phyloP scores from a whole-genome alignment of 306 rosid genomes.

The Adenanthera pavonina region DNA sequence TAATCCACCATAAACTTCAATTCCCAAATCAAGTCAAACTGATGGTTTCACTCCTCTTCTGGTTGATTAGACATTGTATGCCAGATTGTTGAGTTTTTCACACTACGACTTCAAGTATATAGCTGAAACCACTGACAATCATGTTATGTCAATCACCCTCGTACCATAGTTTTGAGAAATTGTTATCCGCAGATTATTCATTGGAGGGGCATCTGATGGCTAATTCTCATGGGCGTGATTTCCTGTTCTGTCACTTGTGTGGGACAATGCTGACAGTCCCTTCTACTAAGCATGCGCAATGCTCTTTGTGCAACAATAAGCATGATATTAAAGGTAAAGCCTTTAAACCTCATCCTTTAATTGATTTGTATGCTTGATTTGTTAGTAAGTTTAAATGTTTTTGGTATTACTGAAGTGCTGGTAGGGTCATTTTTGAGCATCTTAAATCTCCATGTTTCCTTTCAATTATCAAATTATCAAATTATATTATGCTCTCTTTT shows the following conservation, averaged over 20 bases:
- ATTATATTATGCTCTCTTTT: neutral
- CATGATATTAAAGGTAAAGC: conserved; percentile 27
- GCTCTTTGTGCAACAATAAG: conserved; percentile 49
- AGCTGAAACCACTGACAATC: neutral
- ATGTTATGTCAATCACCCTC: neutral
- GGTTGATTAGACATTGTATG: neutral
- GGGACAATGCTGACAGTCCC: conserved; percentile 48
- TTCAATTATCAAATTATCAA: neutral
- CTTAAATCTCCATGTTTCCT: neutral
- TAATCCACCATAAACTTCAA: too few species aligned
- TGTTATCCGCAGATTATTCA: neutral
- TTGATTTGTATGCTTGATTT: neutral
- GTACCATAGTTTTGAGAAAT: neutral
- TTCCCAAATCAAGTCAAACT: too few species aligned
- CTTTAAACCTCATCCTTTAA: neutral
- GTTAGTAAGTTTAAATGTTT: neutral
- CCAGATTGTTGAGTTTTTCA: neutral
- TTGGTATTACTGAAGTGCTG: neutral
- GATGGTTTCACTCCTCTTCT: neutral
- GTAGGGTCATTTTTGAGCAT: neutral
- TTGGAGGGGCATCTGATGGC: conserved; percentile 34
- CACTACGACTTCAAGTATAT: neutral
- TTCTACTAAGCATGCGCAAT: conserved; percentile 37
- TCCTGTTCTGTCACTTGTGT: conserved; percentile 47
- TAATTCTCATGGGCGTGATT: conserved; percentile 47